Evolutionary conservation across 1,284 basidiomycete species (phyloP).

Genomic region (Cryptococcus wingfieldii): DNA sequence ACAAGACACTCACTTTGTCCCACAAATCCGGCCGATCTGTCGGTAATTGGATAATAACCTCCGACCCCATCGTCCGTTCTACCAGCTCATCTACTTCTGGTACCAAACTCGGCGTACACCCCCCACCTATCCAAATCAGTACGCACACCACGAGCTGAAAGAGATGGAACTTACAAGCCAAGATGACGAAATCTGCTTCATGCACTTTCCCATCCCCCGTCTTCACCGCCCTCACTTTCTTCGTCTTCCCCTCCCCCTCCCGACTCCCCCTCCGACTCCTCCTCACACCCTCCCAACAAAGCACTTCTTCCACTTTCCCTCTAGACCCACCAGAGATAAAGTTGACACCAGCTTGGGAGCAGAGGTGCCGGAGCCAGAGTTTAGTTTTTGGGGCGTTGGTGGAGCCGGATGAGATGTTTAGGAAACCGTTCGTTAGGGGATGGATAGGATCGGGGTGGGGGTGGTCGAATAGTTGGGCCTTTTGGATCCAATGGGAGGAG

Average conservation of each 20-base stretch:
- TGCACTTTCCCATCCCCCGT: conserved; percentile 24
- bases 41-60: conserved; percentile 19
- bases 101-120: conserved; percentile 23
- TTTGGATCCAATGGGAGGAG: conserved; percentile 2
- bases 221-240: conserved; percentile 14
- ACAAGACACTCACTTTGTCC: conserved; percentile 13
- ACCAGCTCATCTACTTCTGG: conserved; percentile 16
- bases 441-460: neutral
- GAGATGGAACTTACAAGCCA: conserved; percentile 17
- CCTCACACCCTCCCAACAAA: neutral
- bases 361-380: conserved; percentile 18
- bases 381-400: conserved; percentile 21
- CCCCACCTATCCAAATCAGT: conserved; percentile 15
- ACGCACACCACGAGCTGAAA: neutral
- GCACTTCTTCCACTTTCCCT: conserved; percentile 13
- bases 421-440: conserved; percentile 1
- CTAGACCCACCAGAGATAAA: conserved; percentile 14
- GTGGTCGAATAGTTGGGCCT: neutral
- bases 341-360: conserved; percentile 18
- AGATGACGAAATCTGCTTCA: conserved; percentile 18
- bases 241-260: neutral
- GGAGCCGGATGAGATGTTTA: conserved; percentile 24
- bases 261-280: no score
- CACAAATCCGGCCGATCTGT: conserved; percentile 20
- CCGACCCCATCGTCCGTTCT: conserved; percentile 25